These are phyloP conservation scores for Chernovozyma sophiae-reginae DNA, from an alignment of 1,139 yeast genomes.

Conservation along the genomic window DNA sequence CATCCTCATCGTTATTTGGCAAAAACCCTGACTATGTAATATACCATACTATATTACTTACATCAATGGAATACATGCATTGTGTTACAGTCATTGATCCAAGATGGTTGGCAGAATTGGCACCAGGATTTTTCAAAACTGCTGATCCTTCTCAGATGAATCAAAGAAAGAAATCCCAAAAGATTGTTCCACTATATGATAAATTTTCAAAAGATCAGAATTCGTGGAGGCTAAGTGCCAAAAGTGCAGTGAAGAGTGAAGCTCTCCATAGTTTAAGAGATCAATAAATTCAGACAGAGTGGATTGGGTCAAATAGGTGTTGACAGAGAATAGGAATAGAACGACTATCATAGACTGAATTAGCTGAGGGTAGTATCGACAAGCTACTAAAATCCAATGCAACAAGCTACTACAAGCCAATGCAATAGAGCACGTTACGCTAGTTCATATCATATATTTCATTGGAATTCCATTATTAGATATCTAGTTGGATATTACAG, in stretches of 20 bases:
- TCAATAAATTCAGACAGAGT: neutral
- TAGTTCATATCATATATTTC: no score
- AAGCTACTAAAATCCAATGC: no score
- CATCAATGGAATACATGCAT: slow-evolving; percentile 90
- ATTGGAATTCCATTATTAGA: no score
- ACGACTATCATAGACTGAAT: neutral
- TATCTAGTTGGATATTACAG: no score
- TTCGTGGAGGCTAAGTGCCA: slow-evolving; percentile 41
- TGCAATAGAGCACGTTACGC: no score
- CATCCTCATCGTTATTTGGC: slow-evolving; percentile 76
- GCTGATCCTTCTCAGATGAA: slow-evolving; percentile 40
- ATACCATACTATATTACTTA: slow-evolving; percentile 77
- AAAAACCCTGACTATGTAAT: slow-evolving; percentile 75
- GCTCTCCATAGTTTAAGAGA: slow-evolving; percentile 12
- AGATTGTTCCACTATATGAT: slow-evolving; percentile 62
- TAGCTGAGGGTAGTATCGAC: no score
- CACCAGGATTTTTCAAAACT: slow-evolving; percentile 79
- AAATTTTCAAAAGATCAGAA: slow-evolving; percentile 47
- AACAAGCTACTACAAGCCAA: no score
- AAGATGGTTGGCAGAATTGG: slow-evolving; percentile 76
- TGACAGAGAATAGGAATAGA: neutral
- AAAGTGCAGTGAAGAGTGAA: slow-evolving; percentile 28
- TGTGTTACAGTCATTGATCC: slow-evolving; percentile 81
- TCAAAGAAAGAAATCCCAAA: slow-evolving; percentile 37
- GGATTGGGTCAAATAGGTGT: neutral